A percentile compares a stretch with the other conserved stretches of the same genome.
Conservation (phyloP, 1,139 yeast genomes). For the Pichia sp. region DNA sequence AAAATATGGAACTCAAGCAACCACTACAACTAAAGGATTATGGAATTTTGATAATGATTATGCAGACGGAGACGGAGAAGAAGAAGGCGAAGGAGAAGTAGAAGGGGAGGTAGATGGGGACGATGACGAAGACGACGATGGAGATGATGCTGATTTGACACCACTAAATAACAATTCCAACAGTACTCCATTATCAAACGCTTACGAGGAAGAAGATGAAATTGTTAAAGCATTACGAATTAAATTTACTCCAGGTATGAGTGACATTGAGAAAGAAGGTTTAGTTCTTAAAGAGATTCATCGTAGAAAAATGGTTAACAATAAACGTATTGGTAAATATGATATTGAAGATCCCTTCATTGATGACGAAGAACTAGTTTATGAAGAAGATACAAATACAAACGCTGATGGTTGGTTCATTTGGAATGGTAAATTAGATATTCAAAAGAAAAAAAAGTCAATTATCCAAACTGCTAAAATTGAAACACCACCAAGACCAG, state of each 20-base stretch:
- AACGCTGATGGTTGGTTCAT: slow-evolving; percentile 96
- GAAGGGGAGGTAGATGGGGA: slow-evolving; percentile 25
- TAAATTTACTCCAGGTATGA: slow-evolving; percentile 28
- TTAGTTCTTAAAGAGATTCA: slow-evolving; percentile 32
- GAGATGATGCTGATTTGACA: slow-evolving; percentile 25
- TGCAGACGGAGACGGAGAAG: slow-evolving; percentile 53
- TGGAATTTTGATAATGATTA: slow-evolving; percentile 40
- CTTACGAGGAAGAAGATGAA: slow-evolving; percentile 21
- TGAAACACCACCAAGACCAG: neutral
- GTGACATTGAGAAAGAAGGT: slow-evolving; percentile 26
- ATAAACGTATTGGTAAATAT: slow-evolving; percentile 78
- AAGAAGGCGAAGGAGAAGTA: slow-evolving; percentile 43
- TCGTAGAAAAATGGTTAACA: slow-evolving; percentile 47
- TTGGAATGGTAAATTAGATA: slow-evolving; percentile 87
- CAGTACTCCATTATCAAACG: slow-evolving; percentile 3
- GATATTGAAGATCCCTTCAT: slow-evolving; percentile 93
- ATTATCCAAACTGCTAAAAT: neutral
- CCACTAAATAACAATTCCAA: neutral
- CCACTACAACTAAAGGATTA: slow-evolving; percentile 53
- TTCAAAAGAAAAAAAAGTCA: slow-evolving; percentile 35
- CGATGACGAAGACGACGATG: slow-evolving; percentile 15
- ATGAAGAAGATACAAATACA: slow-evolving; percentile 91
- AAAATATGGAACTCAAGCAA: slow-evolving; percentile 82
- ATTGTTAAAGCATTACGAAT: slow-evolving; percentile 23
- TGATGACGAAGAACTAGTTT: slow-evolving; percentile 84